These are phyloP conservation scores for Erythrophleum ivorense DNA, from an alignment of 331 rosid genomes.

Conservation along the genomic window DNA sequence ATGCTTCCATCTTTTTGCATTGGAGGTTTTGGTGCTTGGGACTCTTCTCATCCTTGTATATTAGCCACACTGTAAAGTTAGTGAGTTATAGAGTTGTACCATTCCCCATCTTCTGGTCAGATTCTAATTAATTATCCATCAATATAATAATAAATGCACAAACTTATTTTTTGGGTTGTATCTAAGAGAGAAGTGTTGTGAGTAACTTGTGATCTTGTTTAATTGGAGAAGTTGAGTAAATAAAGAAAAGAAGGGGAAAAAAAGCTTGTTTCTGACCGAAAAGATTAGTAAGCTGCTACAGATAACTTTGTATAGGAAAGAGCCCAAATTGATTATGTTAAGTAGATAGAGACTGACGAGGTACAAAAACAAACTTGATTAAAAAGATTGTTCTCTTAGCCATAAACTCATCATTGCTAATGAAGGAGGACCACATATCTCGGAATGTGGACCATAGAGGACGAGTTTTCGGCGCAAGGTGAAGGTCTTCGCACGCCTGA, in stretches of 20 bases:
- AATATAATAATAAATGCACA: constrained; percentile 16
- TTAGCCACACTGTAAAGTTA: constrained; percentile 20
- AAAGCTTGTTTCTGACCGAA: not conserved
- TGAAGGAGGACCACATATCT: constrained; percentile 58
- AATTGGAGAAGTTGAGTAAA: constrained; percentile 38
- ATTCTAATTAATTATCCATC: constrained; percentile 40
- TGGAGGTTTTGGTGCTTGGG: not conserved
- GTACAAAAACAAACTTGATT: constrained; percentile 37
- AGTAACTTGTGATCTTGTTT: constrained; percentile 28
- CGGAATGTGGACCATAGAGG: constrained; percentile 18
- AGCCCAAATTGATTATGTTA: constrained; percentile 3
- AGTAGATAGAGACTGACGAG: not conserved
- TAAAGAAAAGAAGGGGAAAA: constrained; percentile 41
- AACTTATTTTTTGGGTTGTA: not conserved
- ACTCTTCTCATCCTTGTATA: too few relatives aligned
- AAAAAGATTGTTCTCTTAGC: constrained; percentile 37
- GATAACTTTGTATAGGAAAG: constrained; percentile 20
- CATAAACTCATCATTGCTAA: constrained; percentile 67
- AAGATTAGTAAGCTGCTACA: not conserved
- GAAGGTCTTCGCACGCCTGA: constrained; percentile 58
- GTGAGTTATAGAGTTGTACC: constrained; percentile 43
- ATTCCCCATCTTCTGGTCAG: constrained; percentile 33
- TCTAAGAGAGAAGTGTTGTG: constrained; percentile 10
- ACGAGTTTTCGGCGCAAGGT: constrained; percentile 33
- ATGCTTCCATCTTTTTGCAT: not conserved